phyloP scores from a whole-genome alignment of 352 stramenopile genomes.

The Pythium brachiatum region DNA sequence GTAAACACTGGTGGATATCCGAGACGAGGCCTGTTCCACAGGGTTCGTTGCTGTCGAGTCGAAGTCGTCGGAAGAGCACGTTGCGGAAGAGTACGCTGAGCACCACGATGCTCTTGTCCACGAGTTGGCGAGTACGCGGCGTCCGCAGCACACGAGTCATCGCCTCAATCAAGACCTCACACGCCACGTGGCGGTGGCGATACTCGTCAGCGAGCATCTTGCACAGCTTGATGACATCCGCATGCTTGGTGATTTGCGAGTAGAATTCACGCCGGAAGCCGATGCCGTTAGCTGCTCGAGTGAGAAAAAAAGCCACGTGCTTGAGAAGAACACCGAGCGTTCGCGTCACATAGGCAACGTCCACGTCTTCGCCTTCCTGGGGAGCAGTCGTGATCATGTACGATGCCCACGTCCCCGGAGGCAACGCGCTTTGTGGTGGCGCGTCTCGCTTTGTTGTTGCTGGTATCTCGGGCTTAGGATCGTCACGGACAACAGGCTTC shows the following conservation, averaged over 20 bases:
- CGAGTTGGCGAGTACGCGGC: constrained; percentile 11
- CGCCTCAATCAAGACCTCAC: constrained; percentile 3
- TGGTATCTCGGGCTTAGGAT: not conserved
- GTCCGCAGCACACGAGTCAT: constrained; percentile 15
- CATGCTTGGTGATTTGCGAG: not conserved
- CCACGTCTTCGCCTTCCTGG: constrained; percentile 29
- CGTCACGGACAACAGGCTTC: not conserved
- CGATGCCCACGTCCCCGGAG: constrained; percentile 8
- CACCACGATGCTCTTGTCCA: constrained; percentile 12
- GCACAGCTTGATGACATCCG: constrained; percentile 1
- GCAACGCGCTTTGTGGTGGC: not conserved
- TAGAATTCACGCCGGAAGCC: not conserved
- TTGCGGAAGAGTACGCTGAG: constrained; percentile 11
- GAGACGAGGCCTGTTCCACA: not conserved
- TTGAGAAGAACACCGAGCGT: constrained; percentile 38
- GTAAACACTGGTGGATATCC: constrained; percentile 4
- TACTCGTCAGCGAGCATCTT: constrained; percentile 10
- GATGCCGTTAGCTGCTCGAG: constrained; percentile 28
- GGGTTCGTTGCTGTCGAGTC: not conserved
- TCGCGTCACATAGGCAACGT: constrained; percentile 30
- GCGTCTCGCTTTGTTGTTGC: not conserved
- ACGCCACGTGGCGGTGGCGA: not conserved
- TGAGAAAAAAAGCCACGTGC: constrained; percentile 24
- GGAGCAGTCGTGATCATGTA: constrained; percentile 33
- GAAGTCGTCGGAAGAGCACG: constrained; percentile 6